Evolutionary conservation across 2,329 filamentous ascomycete genomes (phyloP), one percentile per base, ranked within the genome.

Genomic region (Cladosporium cucumerinum): DNA sequence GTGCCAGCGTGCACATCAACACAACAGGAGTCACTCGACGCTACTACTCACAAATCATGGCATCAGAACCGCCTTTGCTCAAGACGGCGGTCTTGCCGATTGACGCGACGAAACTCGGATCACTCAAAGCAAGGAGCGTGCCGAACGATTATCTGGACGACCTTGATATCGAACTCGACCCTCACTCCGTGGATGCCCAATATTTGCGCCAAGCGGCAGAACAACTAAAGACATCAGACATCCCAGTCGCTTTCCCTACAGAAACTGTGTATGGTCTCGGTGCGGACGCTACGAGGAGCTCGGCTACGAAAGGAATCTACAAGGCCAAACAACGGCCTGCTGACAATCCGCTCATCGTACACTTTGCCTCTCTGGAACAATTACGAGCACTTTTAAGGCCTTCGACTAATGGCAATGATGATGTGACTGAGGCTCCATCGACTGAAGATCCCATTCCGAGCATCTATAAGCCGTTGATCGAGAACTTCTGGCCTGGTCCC

Each of bases 221-320:
- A 14, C 83, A 88, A 68, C 81, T 97, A 39, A 85, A 82, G 60
- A 82, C 82, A 21, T 87, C 84, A 60, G 84, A 91, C 74, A 84
- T 85, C 3, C 95, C 95, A 5, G 92, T 99, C 57, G 95, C 92
- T 1, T 99, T 99, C 75, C 95, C 95, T 0, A 99, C 95, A 0
- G 95, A 99, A 79, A 99, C 95, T 0, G 95, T 99, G 0, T 99
- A 99, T 76, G 95, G 95, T 0, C 84, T 99, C 8, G 95, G 93
- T n/a, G 95, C 95, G 16, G 95, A 98, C 79, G 95, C 95, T 12
- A 98, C 93, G 28, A 86, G 92, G 71, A 92, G 89, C 72, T 82
- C 81, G 26, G 90, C 94, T 1, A 94, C 98, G 7, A 87, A 85
- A 73, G 93, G 93, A n/a, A 99, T 99, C 70, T 99, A 95, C 77